phyloP scores from a whole-genome alignment of 305 asterid species.

The Plantago coronopus region DNA sequence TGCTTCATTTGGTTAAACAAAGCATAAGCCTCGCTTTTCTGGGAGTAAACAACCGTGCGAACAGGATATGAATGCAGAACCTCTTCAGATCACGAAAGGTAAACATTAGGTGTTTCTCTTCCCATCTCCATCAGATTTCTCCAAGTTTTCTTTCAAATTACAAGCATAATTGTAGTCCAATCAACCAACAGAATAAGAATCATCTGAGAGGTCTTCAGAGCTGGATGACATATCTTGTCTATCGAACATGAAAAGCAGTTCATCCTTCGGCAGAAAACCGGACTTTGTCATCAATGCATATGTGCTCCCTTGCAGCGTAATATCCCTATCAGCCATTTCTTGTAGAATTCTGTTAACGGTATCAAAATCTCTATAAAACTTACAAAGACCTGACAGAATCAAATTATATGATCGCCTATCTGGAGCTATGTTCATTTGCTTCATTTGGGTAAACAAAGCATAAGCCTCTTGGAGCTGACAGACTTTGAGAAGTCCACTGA shows the following conservation, averaged over 20 bases:
- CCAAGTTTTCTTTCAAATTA: not conserved
- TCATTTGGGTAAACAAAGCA: slow-evolving; percentile 49
- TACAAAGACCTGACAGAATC: slow-evolving; percentile 47
- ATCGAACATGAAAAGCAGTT: slow-evolving; percentile 17
- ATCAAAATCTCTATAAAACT: slow-evolving; percentile 33
- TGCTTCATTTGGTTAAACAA: slow-evolving; percentile 55
- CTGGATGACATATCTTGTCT: slow-evolving; percentile 28
- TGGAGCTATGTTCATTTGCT: slow-evolving; percentile 41
- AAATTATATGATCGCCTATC: slow-evolving; percentile 42
- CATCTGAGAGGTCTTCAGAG: slow-evolving; percentile 43
- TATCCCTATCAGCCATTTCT: slow-evolving; percentile 43
- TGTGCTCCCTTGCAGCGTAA: slow-evolving; percentile 36
- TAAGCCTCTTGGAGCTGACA: slow-evolving; percentile 49
- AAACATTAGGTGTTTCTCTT: not conserved
- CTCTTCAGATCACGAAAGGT: not conserved
- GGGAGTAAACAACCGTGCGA: too few relatives aligned
- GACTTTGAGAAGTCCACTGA: slow-evolving; percentile 44
- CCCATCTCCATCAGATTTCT: not conserved
- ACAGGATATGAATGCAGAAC: too few relatives aligned
- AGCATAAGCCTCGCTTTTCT: slow-evolving; percentile 57
- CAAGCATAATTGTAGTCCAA: not conserved
- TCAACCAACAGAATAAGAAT: slow-evolving; percentile 50
- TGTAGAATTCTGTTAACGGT: slow-evolving; percentile 38
- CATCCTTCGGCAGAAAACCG: slow-evolving; percentile 35
- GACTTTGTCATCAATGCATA: slow-evolving; percentile 29